These are phyloP conservation scores for Chaetoceros muelleri DNA, from an alignment of 108 stramenopile genomes.

Conservation along the genomic window DNA sequence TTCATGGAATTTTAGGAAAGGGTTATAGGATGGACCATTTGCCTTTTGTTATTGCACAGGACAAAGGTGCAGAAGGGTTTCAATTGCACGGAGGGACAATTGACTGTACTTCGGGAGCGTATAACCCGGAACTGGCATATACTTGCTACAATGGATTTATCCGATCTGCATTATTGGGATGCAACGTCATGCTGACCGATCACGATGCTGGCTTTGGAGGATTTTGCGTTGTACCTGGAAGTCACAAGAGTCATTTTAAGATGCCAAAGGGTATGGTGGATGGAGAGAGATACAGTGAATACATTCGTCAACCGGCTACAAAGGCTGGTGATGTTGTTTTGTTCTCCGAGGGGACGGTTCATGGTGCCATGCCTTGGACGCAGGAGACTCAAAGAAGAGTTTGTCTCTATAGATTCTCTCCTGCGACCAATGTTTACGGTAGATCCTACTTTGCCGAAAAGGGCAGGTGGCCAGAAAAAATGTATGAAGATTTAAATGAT, in stretches of 20 bases:
- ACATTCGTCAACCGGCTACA: slow-evolving; percentile 75
- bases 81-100: slow-evolving; percentile 85
- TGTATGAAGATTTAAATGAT: slow-evolving; percentile 68
- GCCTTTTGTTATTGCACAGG: slow-evolving; percentile 74
- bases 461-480: slow-evolving; percentile 62
- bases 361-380: slow-evolving; percentile 84
- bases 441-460: slow-evolving; percentile 79
- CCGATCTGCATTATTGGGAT: slow-evolving; percentile 57
- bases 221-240: slow-evolving; percentile 86
- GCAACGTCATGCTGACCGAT: slow-evolving; percentile 75
- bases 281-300: slow-evolving; percentile 59
- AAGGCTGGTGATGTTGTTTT: slow-evolving; percentile 90
- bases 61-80: slow-evolving; percentile 85
- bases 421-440: slow-evolving; percentile 73
- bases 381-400: slow-evolving; percentile 47
- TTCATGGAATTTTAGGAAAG: slow-evolving; percentile 77
- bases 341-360: slow-evolving; percentile 86
- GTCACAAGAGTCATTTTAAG: slow-evolving; percentile 85
- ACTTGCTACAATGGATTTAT: slow-evolving; percentile 64
- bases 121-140: slow-evolving; percentile 79
- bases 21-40: slow-evolving; percentile 90
- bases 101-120: slow-evolving; percentile 65
- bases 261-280: slow-evolving; percentile 84
- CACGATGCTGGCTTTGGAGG: slow-evolving; percentile 82
- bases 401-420: slow-evolving; percentile 80